phyloP scores from a whole-genome alignment of 2,329 filamentous ascomycete species.

The Stemphylium beticola region DNA sequence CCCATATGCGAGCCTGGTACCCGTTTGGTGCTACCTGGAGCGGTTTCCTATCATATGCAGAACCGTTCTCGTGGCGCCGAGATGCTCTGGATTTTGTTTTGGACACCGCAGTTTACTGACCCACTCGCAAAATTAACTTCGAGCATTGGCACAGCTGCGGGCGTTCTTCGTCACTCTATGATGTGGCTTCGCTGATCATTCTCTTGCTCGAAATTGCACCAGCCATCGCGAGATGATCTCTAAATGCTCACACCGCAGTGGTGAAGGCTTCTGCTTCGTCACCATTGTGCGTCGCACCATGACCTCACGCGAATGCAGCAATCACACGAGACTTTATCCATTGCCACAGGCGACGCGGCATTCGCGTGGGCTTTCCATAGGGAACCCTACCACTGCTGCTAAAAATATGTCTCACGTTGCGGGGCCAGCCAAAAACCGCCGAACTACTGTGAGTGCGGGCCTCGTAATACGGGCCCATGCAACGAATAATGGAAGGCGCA shows the following conservation, averaged over 20 bases:
- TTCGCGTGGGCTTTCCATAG: constrained; percentile 14
- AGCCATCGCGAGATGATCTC: constrained; percentile 4
- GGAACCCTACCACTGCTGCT: constrained; percentile 10
- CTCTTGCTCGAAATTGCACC: constrained; percentile 9
- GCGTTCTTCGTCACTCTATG: constrained; percentile 11
- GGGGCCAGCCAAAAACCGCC: constrained; percentile 11
- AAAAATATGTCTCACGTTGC: constrained; percentile 22
- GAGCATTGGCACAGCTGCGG: constrained; percentile 10
- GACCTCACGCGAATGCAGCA: constrained; percentile 7
- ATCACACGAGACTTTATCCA: constrained; percentile 15
- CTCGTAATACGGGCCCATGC: constrained; percentile 21
- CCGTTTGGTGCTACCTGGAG: neutral
- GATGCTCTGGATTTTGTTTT: constrained; percentile 5
- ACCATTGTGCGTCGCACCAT: constrained; percentile 6
- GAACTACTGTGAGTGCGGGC: constrained; percentile 18
- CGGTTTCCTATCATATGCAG: neutral
- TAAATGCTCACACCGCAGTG: constrained; percentile 5
- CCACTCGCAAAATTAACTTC: constrained; percentile 1
- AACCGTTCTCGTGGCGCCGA: neutral
- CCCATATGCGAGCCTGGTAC: neutral
- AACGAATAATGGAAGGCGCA: constrained; percentile 33
- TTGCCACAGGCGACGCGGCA: constrained; percentile 25
- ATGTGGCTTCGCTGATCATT: constrained; percentile 13
- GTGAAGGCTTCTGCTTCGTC: constrained; percentile 16
- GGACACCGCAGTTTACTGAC: constrained; percentile 1